A percentile compares a stretch with the other conserved stretches of the same genome.
These are phyloP conservation scores for Yarrowia osloensis DNA, from an alignment of 805 yeast species.

Conservation along the genomic window DNA sequence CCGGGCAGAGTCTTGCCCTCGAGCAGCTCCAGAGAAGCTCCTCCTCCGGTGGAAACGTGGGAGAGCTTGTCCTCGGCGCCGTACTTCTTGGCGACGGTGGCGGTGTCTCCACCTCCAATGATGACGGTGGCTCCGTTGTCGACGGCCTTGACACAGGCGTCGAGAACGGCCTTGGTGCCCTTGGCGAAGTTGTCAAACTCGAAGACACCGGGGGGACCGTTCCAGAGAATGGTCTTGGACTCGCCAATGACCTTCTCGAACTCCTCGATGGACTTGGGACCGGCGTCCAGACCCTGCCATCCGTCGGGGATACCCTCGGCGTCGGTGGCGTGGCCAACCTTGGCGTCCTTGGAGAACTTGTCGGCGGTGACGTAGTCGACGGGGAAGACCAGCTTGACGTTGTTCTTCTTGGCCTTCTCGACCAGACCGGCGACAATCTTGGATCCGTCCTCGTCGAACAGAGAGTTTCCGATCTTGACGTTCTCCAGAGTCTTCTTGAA, in stretches of 20 bases:
- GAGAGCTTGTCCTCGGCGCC: constrained; percentile 96
- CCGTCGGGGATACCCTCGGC: constrained; percentile 91
- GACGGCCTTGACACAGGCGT: constrained; percentile 83
- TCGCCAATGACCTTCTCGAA: constrained; percentile 80
- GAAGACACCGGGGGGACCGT: constrained; percentile 99
- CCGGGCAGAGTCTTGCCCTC: constrained; percentile 99
- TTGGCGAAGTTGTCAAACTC: constrained; percentile 90
- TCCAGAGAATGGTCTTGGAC: constrained; percentile 99
- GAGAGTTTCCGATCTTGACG: constrained; percentile 87
- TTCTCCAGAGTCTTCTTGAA: constrained; percentile 90
- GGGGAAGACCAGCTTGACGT: constrained; percentile 91
- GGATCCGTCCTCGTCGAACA: constrained; percentile 92
- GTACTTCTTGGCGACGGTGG: constrained; percentile 96
- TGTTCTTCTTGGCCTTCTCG: constrained; percentile 94
- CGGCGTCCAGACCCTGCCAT: constrained; percentile 95
- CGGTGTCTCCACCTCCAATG: constrained; percentile 99
- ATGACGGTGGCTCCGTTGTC: constrained; percentile 92
- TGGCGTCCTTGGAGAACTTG: constrained; percentile 89
- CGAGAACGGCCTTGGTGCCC: constrained; percentile 90
- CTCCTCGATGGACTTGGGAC: constrained; percentile 82
- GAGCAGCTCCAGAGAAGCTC: constrained; percentile 97
- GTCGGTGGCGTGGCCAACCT: constrained; percentile 78
- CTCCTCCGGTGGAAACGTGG: constrained; percentile 99
- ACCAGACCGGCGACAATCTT: constrained; percentile 89
- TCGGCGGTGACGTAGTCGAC: constrained; percentile 96